A percentile compares a stretch with the other conserved stretches of the same genome.
Conservation (phyloP, 2,329 filamentous ascomycete species). For the Cytospora piceicola region DNA sequence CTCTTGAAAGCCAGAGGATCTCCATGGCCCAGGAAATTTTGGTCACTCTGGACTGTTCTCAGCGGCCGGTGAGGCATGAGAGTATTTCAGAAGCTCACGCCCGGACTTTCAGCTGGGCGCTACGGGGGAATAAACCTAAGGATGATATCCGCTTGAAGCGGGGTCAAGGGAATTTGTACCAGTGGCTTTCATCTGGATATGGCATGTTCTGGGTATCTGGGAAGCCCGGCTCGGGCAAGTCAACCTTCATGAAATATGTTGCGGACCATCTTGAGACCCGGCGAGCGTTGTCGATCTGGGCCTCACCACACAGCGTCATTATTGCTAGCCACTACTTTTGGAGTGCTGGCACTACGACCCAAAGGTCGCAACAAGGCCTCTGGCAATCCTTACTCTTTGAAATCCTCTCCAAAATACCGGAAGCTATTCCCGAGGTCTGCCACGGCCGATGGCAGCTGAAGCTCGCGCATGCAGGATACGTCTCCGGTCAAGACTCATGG, state of each 20-base stretch:
- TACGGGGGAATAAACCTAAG: background rate
- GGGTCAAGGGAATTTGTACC: background rate
- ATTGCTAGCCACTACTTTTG: constrained; percentile 48
- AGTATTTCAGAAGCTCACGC: background rate
- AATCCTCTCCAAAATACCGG: background rate
- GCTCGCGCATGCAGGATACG: background rate
- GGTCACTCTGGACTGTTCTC: background rate
- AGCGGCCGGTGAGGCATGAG: background rate
- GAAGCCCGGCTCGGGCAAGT: constrained; percentile 45
- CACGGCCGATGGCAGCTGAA: background rate
- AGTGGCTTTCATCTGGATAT: background rate
- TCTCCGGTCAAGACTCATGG: background rate
- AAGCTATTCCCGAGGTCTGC: background rate
- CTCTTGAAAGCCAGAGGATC: background rate
- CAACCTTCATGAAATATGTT: constrained; percentile 51
- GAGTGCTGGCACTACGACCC: constrained; percentile 43
- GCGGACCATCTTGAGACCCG: constrained; percentile 32
- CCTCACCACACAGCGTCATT: constrained; percentile 32
- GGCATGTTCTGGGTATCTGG: constrained; percentile 46
- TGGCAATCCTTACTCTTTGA: constrained; percentile 32
- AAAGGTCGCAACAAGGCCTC: constrained; percentile 47
- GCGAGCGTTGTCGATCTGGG: constrained; percentile 3
- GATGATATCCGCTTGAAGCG: background rate
- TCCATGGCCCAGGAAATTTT: background rate
- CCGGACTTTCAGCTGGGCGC: background rate